Base-by-base conservation (phyloP, 441 rosid species). In the Syzygium malaccense region DNA sequence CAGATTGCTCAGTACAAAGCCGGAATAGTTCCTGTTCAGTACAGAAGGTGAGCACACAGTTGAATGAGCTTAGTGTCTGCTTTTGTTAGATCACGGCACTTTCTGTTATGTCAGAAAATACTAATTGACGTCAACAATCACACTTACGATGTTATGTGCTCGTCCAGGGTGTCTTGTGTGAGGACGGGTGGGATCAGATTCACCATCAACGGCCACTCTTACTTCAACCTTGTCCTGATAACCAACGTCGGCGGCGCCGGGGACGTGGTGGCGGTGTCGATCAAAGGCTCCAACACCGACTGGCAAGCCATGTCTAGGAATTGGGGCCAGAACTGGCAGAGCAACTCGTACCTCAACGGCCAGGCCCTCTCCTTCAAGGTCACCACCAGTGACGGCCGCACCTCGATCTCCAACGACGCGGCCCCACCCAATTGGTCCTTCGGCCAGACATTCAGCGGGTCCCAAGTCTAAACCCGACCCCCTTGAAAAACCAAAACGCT, bases 251-350 rank as follows among this genome's bases (percentile, higher is more conserved):
- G 92, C 25, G 96, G 96, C 23, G 91, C 94, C n/a, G 95, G 96
- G 15, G 94, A 94, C 87, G 93, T 94, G 57, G 92, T 88, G 28
- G 86, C 93, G 10, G 89, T 88, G 32, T 90, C 93, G 48, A 33
- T 93, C 60, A 92, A 91, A 89, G 94, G 95, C 85, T 90, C 93
- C 14, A 90, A 87, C 66, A 87, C 92, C 51, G 89, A 89, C 8
- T 93, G 96, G 96, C 92, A 88, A 79, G 51, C 90, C 8, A 89
- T 93, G 96, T 90, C 93, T 18, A 87, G 93, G 83, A 94, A 94
- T 68, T 94, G 96, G 96, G 96, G 96, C 86, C 95, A 93, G 83
- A 93, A 94, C 79, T 94, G 96, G 96, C 96, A 94, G 88, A 91
- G 92, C 91, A 93, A 91, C 86, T 37, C 93, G 78, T 88, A 90